Conservation (phyloP, 2,329 filamentous ascomycete genomes). For the Microcyclosporella mali region DNA sequence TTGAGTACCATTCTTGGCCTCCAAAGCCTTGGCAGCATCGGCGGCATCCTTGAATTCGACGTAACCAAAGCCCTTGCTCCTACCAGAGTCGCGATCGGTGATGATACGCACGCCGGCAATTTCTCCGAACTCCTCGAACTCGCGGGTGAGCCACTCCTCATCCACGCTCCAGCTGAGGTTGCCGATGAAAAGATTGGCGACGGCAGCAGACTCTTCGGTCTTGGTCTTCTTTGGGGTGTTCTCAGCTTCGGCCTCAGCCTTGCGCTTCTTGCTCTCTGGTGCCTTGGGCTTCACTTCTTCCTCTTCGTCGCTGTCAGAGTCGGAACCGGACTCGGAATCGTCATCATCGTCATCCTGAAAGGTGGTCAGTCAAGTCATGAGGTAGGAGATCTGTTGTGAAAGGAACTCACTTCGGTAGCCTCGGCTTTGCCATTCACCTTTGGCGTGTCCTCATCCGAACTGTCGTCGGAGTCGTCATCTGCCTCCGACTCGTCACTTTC, state of each 20-base stretch:
- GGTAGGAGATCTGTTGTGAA: neutral
- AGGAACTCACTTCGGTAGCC: slow-evolving; percentile 17
- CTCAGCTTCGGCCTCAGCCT: slow-evolving; percentile 51
- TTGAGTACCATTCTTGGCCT: slow-evolving; percentile 67
- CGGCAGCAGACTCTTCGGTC: slow-evolving; percentile 45
- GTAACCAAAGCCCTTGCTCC: slow-evolving; percentile 88
- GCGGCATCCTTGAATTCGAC: slow-evolving; percentile 71
- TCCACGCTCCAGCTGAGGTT: slow-evolving; percentile 88
- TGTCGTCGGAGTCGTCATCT: too few species aligned
- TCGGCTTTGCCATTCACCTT: slow-evolving; percentile 31
- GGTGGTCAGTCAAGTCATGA: too few species aligned
- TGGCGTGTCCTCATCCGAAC: slow-evolving; percentile 16
- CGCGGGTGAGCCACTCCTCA: slow-evolving; percentile 70
- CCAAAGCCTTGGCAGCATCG: slow-evolving; percentile 64
- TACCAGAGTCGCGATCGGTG: slow-evolving; percentile 71
- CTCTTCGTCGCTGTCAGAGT: slow-evolving; percentile 33
- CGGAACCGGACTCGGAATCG: slow-evolving; percentile 34
- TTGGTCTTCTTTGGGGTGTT: slow-evolving; percentile 62
- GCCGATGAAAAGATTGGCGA: slow-evolving; percentile 75
- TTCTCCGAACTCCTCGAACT: slow-evolving; percentile 75
- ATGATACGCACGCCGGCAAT: slow-evolving; percentile 71
- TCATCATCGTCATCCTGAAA: slow-evolving; percentile 29
- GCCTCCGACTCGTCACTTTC: slow-evolving; percentile 14
- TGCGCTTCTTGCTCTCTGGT: slow-evolving; percentile 42
- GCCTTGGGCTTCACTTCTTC: slow-evolving; percentile 24